These are phyloP conservation scores for Boletus reticulatus DNA, from an alignment of 768 basidiomycete species.

Conservation along the genomic window DNA sequence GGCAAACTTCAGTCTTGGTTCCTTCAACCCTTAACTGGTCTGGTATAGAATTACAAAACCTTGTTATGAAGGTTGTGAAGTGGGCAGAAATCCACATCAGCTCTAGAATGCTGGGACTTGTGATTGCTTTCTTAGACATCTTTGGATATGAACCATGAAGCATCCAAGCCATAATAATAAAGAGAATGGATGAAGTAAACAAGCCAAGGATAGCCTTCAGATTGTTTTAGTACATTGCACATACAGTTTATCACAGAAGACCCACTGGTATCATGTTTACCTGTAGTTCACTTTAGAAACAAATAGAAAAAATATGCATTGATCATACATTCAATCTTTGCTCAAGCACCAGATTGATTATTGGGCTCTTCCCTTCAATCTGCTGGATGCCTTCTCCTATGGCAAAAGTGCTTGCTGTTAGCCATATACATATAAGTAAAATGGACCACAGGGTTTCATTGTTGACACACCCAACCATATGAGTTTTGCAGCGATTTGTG, in stretches of 20 bases:
- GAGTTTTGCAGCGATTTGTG: neutral
- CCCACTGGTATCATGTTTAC: neutral
- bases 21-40: neutral
- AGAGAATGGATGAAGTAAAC: neutral
- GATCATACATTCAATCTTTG: neutral
- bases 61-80: neutral
- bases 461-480: conserved; percentile 7
- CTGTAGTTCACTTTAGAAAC: neutral
- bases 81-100: neutral
- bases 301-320: neutral
- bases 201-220: neutral
- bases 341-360: neutral
- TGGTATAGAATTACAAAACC: neutral
- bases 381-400: neutral
- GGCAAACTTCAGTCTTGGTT: neutral
- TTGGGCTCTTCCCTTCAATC: neutral
- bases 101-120: neutral
- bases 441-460: too few species aligned
- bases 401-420: neutral
- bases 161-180: neutral
- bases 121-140: neutral
- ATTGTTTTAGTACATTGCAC: neutral
- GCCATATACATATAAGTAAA: too few species aligned
- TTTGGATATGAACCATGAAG: neutral
- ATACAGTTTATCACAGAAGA: neutral